Evolutionary conservation across 805 yeast genomes (phyloP), one percentile per base, ranked within the genome.

Genomic region (Suhomyces tanzawaensis): DNA sequence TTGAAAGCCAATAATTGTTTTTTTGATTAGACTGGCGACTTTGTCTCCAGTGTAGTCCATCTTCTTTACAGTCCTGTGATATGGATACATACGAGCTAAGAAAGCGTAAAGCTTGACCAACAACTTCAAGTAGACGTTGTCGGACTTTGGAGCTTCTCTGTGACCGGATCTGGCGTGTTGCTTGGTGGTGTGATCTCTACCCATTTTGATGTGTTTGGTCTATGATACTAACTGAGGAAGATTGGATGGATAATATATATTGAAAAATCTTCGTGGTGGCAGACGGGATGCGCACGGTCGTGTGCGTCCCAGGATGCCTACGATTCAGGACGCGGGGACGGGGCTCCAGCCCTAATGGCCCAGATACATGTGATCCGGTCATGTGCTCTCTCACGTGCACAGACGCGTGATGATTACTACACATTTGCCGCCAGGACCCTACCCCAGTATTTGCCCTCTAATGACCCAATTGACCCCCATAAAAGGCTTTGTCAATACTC

Each of bases 91-190:
- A 87, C 99, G 97, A 79, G 98, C 96, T 77, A 93, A 82, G 95
- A 88, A 93, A 71, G 97, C 76, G 88, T 90, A 93, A 64, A 93
- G 81, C 85, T 91, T 91, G 74, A 91, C 98, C 76, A 93, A 85
- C 71, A 93, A 77, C 77, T 85, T 85, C 78, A 93, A 81, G 96
- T 93, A 93, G 77, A 90, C 96, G 72, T 93, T 93, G 79, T 93
- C 96, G 58, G 98, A 91, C 82, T 88, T 88, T 79, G 99, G 99
- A 76, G 97, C 97, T 71, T 84, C 77, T 79, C 99, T 89, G 88
- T 88, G 95, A 76, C 95, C 83, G 60, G 83, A 76, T 77, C 89
- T 87, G 69, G 79, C 81, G 84, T 93, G 99, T 78, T 88, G 97
- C 77, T 91, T 93, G 72, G 81, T 71, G 76, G 84, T 79, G 80